Conservation (phyloP, 169 alveolate genomes). For the Plasmodium inui region DNA sequence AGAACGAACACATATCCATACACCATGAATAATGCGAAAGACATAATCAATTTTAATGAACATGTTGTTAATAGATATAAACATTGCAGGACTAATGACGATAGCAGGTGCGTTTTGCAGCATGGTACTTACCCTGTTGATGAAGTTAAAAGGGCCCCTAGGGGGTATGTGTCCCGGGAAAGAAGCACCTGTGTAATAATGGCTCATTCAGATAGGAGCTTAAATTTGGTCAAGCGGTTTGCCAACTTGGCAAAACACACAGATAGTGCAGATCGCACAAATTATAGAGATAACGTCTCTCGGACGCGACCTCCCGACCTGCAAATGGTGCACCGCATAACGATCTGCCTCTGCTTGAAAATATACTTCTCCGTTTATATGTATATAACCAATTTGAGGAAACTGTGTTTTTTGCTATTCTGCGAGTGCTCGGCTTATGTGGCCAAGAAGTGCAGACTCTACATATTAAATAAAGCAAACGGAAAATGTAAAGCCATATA, state of each 20-base stretch:
- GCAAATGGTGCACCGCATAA: conserved; percentile 19
- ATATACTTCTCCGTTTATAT: conserved; percentile 13
- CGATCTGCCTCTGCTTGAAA: conserved; percentile 1
- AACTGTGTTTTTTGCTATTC: neutral
- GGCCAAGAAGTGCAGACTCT: neutral
- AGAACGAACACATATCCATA: conserved; percentile 7
- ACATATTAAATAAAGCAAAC: neutral
- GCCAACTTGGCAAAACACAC: neutral
- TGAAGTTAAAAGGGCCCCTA: neutral
- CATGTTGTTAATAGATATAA: conserved; percentile 13
- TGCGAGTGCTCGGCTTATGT: conserved; percentile 2
- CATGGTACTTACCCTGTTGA: conserved; percentile 13
- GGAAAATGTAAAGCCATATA: neutral
- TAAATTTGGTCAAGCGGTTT: neutral
- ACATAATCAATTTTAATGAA: conserved; percentile 31
- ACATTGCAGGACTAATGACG: conserved; percentile 7
- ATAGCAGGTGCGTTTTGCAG: neutral
- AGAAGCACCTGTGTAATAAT: neutral
- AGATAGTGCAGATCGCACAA: conserved; percentile 6
- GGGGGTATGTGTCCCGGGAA: neutral
- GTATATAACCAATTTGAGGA: neutral
- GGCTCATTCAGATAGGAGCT: neutral
- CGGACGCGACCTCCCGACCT: neutral
- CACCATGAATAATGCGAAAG: neutral
- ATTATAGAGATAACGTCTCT: neutral